Conservation (phyloP, 495 filamentous ascomycete genomes). For the Elasticomyces elasticus region DNA sequence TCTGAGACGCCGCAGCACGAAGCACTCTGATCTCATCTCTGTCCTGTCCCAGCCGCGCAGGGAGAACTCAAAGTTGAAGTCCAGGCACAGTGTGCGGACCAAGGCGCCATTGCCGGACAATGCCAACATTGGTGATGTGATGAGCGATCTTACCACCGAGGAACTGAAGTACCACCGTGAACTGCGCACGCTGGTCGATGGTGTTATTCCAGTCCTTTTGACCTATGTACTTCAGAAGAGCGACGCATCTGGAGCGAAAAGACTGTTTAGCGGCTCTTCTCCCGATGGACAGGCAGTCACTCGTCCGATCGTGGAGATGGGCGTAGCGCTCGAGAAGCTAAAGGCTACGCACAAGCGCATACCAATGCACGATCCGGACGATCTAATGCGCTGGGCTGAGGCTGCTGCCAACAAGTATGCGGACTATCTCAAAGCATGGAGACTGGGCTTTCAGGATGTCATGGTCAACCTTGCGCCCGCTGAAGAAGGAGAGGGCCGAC, state of each 20-base stretch:
- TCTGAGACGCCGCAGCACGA: conserved; percentile 70
- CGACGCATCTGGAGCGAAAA: conserved; percentile 53
- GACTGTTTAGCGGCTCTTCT: conserved; percentile 51
- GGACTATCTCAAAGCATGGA: conserved; percentile 83
- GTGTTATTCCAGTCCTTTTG: conserved; percentile 88
- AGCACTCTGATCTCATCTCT: conserved; percentile 87
- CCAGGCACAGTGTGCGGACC: conserved; percentile 58
- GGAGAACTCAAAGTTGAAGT: conserved; percentile 28
- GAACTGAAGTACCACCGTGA: conserved; percentile 89
- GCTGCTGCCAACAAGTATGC: conserved; percentile 66
- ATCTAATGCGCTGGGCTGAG: conserved; percentile 70
- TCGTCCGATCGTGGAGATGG: conserved; percentile 90
- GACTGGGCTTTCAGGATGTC: conserved; percentile 89
- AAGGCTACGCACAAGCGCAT: conserved; percentile 70
- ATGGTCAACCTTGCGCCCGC: conserved; percentile 83
- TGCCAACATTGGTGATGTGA: conserved; percentile 60
- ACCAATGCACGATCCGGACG: conserved; percentile 56
- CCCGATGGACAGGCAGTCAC: conserved; percentile 56
- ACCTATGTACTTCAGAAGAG: conserved; percentile 71
- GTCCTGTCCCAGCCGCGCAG: conserved; percentile 65
- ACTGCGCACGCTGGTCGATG: conserved; percentile 85
- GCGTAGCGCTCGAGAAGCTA: conserved; percentile 74
- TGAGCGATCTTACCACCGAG: conserved; percentile 72
- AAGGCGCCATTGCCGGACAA: conserved; percentile 54
- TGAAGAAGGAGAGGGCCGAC: conserved; percentile 52